phyloP scores from a whole-genome alignment of 2,329 filamentous ascomycete genomes.

The Exophiala sp. region DNA sequence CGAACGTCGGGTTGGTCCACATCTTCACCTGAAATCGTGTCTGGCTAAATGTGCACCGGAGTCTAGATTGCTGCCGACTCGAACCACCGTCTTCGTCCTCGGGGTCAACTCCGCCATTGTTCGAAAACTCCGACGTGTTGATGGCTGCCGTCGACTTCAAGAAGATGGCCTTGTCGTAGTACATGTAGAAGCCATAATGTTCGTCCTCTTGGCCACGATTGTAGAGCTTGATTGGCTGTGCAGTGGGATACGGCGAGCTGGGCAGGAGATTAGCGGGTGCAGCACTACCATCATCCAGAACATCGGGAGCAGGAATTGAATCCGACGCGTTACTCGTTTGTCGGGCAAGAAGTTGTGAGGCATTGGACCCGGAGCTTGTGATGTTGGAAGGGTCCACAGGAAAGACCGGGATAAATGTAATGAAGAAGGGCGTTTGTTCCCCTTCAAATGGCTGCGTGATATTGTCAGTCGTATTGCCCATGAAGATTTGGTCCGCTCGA shows the following conservation, averaged over 20 bases:
- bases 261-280: constrained; percentile 68
- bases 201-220: constrained; percentile 74
- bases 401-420: constrained; percentile 57
- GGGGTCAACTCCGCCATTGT: constrained; percentile 33
- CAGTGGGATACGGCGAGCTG: constrained; percentile 43
- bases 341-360: constrained; percentile 22
- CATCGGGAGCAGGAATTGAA: constrained; percentile 21
- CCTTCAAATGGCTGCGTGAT: constrained; percentile 66
- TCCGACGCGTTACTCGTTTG: constrained; percentile 28
- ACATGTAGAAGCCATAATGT: constrained; percentile 90
- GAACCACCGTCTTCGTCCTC: constrained; percentile 48
- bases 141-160: constrained; percentile 38
- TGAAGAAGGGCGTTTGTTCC: constrained; percentile 82
- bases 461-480: constrained; percentile 79
- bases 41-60: constrained; percentile 54
- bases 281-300: constrained; percentile 57
- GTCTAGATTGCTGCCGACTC: constrained; percentile 40
- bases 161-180: constrained; percentile 84
- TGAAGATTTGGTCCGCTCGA: constrained; percentile 66
- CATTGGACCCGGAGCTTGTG: constrained; percentile 16
- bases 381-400: constrained; percentile 36
- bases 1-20: constrained; percentile 49
- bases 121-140: constrained; percentile 15
- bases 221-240: constrained; percentile 76
- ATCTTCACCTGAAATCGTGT: constrained; percentile 58